These are phyloP conservation scores for Spergularia marina DNA, from an alignment of 148 eudicot species.

Conservation along the genomic window DNA sequence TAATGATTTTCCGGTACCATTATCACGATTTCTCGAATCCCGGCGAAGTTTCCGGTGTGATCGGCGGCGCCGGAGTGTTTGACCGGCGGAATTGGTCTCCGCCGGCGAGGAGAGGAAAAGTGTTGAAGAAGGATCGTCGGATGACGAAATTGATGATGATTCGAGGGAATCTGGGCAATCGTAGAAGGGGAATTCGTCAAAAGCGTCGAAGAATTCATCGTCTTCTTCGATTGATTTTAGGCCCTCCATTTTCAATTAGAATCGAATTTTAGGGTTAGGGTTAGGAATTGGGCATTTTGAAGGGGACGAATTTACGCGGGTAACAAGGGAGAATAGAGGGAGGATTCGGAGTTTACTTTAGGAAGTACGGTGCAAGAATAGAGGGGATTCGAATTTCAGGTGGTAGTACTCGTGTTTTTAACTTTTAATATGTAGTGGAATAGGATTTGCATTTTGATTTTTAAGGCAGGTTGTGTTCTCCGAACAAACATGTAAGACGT, in stretches of 20 bases:
- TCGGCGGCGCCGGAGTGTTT: slow-evolving; percentile 41
- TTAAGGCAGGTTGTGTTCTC: too few species aligned
- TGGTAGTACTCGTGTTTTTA: too few species aligned
- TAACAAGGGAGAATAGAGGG: too few species aligned
- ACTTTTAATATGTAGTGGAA: too few species aligned
- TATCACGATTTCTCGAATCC: slow-evolving; percentile 14
- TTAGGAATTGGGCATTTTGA: neutral
- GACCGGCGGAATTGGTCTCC: slow-evolving; percentile 11
- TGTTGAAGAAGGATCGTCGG: slow-evolving; percentile 10
- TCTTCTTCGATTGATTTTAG: slow-evolving; percentile 31
- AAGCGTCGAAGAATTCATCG: slow-evolving; percentile 42
- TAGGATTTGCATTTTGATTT: too few species aligned
- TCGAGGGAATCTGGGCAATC: slow-evolving; percentile 30
- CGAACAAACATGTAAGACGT: too few species aligned
- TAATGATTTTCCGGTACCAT: slow-evolving; percentile 11
- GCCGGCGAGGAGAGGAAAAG: slow-evolving; percentile 19
- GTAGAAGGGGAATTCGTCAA: slow-evolving; percentile 57
- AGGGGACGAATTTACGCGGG: neutral
- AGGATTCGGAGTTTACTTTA: too few species aligned
- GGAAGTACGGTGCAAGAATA: too few species aligned
- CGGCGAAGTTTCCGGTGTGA: slow-evolving; percentile 19
- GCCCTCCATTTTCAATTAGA: slow-evolving; percentile 20
- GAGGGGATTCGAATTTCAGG: too few species aligned
- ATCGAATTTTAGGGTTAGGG: neutral
- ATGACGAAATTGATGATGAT: neutral